These are phyloP conservation scores for Cucumis melo DNA, from an alignment of 306 rosid genomes.

Conservation along the genomic window DNA sequence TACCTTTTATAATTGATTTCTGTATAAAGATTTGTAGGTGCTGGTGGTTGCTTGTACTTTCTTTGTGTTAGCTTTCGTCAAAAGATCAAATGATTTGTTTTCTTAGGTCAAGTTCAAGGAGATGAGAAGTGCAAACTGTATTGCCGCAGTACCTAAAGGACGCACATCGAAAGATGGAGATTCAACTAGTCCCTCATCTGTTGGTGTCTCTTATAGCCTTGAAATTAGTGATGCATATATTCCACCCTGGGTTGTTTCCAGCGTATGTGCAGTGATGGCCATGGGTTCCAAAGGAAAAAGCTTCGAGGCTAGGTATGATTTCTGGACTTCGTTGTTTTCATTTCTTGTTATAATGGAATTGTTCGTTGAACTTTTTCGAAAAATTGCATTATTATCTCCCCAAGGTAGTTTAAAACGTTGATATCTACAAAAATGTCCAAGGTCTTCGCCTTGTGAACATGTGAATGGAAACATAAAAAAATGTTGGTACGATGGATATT, in stretches of 20 bases:
- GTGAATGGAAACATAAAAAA: no score
- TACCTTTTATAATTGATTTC: background rate
- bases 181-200: conserved; percentile 15
- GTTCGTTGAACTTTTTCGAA: background rate
- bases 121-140: conserved; percentile 44
- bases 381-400: background rate
- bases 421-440: no score
- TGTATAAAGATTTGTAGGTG: background rate
- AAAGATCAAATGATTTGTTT: background rate
- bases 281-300: conserved; percentile 60
- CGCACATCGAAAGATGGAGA: conserved; percentile 33
- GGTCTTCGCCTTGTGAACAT: no score
- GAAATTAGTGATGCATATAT: conserved; percentile 68
- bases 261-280: conserved; percentile 39
- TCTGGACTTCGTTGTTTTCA: background rate
- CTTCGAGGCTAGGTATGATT: conserved; percentile 82
- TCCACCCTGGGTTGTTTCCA: conserved; percentile 77
- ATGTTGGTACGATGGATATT: no score
- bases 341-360: background rate
- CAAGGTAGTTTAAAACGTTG: no score
- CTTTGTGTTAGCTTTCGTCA: conserved; percentile 2
- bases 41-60: background rate
- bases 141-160: conserved; percentile 33
- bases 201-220: conserved; percentile 43
- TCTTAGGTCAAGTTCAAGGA: conserved; percentile 71